A percentile compares a stretch with the other conserved stretches of the same genome.
Conservation (phyloP, 2,329 filamentous ascomycete species). For the Epichloe brachyelytri region DNA sequence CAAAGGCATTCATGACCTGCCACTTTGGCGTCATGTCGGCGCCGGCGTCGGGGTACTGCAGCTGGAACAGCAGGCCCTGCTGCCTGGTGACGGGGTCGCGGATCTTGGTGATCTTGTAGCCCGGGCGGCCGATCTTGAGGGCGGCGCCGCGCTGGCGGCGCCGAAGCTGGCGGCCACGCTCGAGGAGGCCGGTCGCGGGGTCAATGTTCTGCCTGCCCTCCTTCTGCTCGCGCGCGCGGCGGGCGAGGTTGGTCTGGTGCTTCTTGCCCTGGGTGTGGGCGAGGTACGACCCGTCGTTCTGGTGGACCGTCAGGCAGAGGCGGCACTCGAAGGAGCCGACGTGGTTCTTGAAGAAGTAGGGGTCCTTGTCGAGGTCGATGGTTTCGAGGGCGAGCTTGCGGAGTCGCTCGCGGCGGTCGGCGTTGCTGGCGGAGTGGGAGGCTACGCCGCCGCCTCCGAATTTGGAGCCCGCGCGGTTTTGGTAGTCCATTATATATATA, state of each 20-base stretch:
- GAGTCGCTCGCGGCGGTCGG: conserved; percentile 90
- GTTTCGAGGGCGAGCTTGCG: conserved; percentile 97
- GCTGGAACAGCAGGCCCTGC: conserved; percentile 84
- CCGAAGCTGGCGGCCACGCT: conserved; percentile 62
- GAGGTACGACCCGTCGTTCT: conserved; percentile 97
- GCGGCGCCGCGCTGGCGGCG: conserved; percentile 56
- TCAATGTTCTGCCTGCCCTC: conserved; percentile 64
- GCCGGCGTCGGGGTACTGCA: conserved; percentile 87
- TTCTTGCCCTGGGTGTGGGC: conserved; percentile 97
- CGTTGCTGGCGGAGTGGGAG: conserved; percentile 84
- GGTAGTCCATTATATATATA: conserved; percentile 38
- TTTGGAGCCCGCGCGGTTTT: conserved; percentile 94
- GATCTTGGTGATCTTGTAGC: conserved; percentile 96
- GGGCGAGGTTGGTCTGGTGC: conserved; percentile 95
- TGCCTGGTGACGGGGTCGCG: conserved; percentile 80
- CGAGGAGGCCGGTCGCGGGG: conserved; percentile 53
- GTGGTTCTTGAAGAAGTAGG: conserved; percentile 99
- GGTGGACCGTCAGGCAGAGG: conserved; percentile 91
- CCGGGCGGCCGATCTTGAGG: conserved; percentile 89
- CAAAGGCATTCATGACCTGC: conserved; percentile 94
- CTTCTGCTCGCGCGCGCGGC: conserved; percentile 86
- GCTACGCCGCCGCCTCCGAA: conserved; percentile 96
- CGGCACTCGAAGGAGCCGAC: conserved; percentile 96
- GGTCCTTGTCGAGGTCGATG: conserved; percentile 98
- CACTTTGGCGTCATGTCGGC: conserved; percentile 66